Evolutionary conservation across 2,329 filamentous ascomycete species (phyloP), one percentile per base, ranked within the genome.

Genomic region (Penicillium griseofulvum): DNA sequence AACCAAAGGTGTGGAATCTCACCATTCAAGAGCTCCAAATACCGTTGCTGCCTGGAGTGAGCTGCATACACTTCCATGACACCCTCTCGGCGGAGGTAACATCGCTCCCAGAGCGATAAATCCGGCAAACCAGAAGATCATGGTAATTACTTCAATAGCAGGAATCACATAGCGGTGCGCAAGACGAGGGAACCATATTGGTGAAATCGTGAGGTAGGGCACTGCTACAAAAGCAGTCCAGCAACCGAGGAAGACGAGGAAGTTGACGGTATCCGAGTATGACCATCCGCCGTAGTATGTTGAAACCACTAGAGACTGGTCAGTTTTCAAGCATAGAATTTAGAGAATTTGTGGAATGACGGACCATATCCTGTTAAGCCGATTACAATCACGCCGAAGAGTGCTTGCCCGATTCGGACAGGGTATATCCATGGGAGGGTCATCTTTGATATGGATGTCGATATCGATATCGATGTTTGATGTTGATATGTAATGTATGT

Each of bases 51-150:
- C 79, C 74, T 88, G 84, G 9, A 82, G 75, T 11, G 82, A 76
- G 42, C 79, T 78, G 71, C 89, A 92, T 16, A 77, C 78, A 17
- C 72, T 76, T 39, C 78, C 77, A 39, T 76, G 78, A 67, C 84
- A 86, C 54, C 81, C 76, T 9, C 69, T 73, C 0, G 83, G 76
- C 16, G 82, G 79, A 50, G 83, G 82, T 54, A 91, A 74, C 52
- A 80, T 79, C 19, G 85, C 87, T 0, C 88, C 90, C 11, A 92
- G 74, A 0, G 90, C 90, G 62, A 95, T 86, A 65, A 91, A 88
- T 7, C 90, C 91, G 0, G 88, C 87, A 68, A 97, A 94, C 91
- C 91, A 96, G 78, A 95, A 95, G 54, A 95, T 80, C 76, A 88
- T 87, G 10, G 90, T 94, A 24, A 94, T 62, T 44, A 78, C 79